Conservation (phyloP, 306 rosid genomes). For the Argentina anserina region DNA sequence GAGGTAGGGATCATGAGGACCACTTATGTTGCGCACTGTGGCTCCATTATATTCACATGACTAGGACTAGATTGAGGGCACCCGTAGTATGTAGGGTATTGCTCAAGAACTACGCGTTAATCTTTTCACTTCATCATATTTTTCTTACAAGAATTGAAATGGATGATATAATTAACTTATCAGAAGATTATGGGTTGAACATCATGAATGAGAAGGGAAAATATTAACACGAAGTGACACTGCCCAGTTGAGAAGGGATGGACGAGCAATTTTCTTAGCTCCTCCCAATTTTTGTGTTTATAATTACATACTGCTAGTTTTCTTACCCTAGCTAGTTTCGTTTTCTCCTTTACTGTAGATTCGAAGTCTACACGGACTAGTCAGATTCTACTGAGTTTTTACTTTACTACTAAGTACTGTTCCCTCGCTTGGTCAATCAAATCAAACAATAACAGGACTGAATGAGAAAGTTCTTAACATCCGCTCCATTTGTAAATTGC, state of each 20-base stretch:
- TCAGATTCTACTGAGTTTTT: not conserved
- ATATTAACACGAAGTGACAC: too few relatives aligned
- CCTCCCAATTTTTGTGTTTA: too few relatives aligned
- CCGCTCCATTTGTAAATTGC: not conserved
- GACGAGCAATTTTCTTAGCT: too few relatives aligned
- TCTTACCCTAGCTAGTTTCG: too few relatives aligned
- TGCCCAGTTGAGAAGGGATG: too few relatives aligned
- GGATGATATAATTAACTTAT: too few relatives aligned
- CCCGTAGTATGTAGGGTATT: not conserved
- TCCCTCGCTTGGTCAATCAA: not conserved
- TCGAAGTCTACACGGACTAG: not conserved
- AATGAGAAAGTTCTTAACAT: not conserved
- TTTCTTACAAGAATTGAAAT: too few relatives aligned
- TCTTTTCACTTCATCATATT: not conserved
- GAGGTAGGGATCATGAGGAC: slow-evolving; percentile 22
- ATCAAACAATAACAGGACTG: not conserved
- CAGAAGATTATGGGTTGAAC: too few relatives aligned
- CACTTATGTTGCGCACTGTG: not conserved
- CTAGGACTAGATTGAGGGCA: not conserved
- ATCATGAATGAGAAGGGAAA: too few relatives aligned
- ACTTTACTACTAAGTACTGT: not conserved
- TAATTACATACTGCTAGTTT: too few relatives aligned
- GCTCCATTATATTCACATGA: not conserved
- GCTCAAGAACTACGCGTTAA: not conserved
- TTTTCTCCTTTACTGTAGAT: too few relatives aligned